Conservation (phyloP, 2,329 filamentous ascomycete species). For the Zarea fungicola region DNA sequence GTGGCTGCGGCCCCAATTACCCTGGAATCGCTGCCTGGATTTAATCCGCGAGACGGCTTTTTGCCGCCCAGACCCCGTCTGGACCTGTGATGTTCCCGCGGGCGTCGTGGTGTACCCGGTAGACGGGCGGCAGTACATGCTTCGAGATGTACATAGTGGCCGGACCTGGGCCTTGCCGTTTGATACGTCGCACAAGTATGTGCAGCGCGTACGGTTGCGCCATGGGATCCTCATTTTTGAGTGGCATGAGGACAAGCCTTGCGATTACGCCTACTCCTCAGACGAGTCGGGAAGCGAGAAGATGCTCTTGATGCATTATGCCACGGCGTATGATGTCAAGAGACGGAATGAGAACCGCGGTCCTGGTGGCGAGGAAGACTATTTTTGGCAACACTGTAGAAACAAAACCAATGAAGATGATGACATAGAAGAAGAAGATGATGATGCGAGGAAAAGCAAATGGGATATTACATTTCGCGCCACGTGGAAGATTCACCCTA, state of each 20-base stretch:
- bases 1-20: constrained; percentile 36
- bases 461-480: constrained; percentile 47
- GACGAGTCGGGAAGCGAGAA: constrained; percentile 29
- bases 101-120: constrained; percentile 51
- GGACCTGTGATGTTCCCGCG: constrained; percentile 50
- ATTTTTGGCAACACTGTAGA: neutral
- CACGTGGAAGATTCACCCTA: constrained; percentile 57
- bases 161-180: constrained; percentile 46
- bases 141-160: constrained; percentile 46
- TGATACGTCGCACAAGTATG: constrained; percentile 39
- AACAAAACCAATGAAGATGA: neutral
- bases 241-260: constrained; percentile 55
- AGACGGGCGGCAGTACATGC: constrained; percentile 29
- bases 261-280: too few species aligned
- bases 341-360: neutral
- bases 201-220: constrained; percentile 50
- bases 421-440: neutral
- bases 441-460: too few species aligned
- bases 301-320: constrained; percentile 53
- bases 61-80: constrained; percentile 43
- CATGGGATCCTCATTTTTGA: constrained; percentile 55
- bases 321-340: constrained; percentile 51
- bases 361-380: constrained; percentile 10
- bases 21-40: constrained; percentile 41
- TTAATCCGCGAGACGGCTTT: constrained; percentile 37